A percentile compares a stretch with the other conserved stretches of the same genome.
Evolutionary conservation across 108 stramenopile genomes (phyloP).

Genomic region (Pelagomonas calceolata): DNA sequence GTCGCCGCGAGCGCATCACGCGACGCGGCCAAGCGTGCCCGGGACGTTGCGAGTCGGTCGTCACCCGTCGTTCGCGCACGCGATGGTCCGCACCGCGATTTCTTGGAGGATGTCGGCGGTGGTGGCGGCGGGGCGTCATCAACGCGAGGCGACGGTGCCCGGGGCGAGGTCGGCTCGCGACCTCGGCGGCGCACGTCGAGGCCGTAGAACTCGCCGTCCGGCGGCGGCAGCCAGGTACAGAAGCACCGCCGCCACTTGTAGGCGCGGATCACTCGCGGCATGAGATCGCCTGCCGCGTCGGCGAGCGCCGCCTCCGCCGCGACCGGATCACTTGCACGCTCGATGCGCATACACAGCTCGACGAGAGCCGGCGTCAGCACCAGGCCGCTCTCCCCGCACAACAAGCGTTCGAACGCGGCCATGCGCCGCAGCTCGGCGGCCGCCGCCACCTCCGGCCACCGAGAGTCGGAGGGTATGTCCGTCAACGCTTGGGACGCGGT

Average conservation of each 20-base stretch:
- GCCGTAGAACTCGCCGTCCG: neutral
- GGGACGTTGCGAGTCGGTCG: no score
- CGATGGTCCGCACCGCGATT: no score
- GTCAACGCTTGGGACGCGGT: neutral
- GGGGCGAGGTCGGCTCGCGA: neutral
- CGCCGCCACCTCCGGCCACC: neutral
- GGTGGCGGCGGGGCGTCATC: no score
- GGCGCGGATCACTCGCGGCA: neutral
- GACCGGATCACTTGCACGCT: neutral
- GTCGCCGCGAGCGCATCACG: no score
- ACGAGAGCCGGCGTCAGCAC: neutral
- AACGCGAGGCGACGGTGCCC: no score
- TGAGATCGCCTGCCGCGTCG: neutral
- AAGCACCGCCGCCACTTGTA: neutral
- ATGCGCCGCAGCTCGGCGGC: neutral
- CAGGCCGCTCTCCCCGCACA: neutral
- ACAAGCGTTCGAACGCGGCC: neutral
- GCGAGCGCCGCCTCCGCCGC: neutral
- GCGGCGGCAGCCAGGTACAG: neutral
- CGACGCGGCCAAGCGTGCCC: no score
- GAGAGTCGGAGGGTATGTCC: neutral
- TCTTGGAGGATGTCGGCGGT: no score
- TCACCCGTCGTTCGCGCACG: no score
- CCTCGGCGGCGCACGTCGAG: neutral
- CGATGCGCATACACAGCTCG: neutral